Evolutionary conservation across 2,329 filamentous ascomycete species (phyloP).

Genomic region (Diaporthe batatas): DNA sequence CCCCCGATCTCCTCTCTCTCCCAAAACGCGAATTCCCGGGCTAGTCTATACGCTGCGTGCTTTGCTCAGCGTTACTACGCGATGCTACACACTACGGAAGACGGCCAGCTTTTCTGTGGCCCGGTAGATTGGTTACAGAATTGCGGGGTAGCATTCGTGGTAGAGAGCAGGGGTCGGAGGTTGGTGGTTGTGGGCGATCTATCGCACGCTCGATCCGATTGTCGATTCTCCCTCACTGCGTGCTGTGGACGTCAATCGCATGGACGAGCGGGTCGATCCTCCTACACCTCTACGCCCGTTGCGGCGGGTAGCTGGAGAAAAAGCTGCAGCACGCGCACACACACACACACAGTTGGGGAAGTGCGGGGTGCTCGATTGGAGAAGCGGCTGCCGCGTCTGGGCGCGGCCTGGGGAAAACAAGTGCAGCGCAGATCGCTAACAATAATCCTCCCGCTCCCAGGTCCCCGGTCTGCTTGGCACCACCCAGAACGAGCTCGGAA

Average conservation of each 20-base stretch:
- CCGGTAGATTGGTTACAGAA: slow-evolving; percentile 31
- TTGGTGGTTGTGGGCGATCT: slow-evolving; percentile 8
- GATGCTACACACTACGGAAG: not conserved
- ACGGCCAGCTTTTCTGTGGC: slow-evolving; percentile 21
- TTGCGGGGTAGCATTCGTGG: slow-evolving; percentile 34
- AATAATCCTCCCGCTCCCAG: slow-evolving; percentile 52
- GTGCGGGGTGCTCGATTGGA: slow-evolving; percentile 22
- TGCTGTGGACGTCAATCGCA: not conserved
- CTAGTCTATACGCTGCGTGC: not conserved
- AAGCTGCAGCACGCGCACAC: not conserved
- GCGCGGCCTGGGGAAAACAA: slow-evolving; percentile 17
- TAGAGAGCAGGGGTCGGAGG: slow-evolving; percentile 16
- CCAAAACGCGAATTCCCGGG: not conserved
- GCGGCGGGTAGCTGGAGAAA: slow-evolving; percentile 3
- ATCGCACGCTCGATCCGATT: slow-evolving; percentile 7
- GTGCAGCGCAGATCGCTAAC: slow-evolving; percentile 27
- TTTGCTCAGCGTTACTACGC: not conserved
- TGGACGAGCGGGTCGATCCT: slow-evolving; percentile 23
- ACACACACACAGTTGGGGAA: slow-evolving; percentile 7
- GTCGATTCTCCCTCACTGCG: not conserved
- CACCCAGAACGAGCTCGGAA: slow-evolving; percentile 97
- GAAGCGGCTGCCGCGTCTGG: slow-evolving; percentile 22
- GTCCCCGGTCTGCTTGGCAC: slow-evolving; percentile 90
- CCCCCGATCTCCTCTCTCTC: slow-evolving; percentile 4
- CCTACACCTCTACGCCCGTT: not conserved